A percentile compares a stretch with the other conserved stretches of the same genome.
phyloP scores from a whole-genome alignment of 108 stramenopile species.

The Nitzschia palea region DNA sequence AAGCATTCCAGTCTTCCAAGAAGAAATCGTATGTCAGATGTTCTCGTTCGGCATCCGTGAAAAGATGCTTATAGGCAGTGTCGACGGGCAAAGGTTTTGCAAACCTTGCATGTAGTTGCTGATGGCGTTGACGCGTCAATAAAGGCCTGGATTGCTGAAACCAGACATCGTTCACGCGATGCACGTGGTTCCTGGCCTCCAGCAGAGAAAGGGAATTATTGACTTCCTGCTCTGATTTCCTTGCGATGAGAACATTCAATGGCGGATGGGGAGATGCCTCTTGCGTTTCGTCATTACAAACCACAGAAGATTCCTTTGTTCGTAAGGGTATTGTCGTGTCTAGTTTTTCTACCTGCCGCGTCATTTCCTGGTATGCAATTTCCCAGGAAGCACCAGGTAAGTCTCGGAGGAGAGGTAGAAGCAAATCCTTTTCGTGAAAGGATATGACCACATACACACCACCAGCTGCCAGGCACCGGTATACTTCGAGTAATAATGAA shows the following conservation, averaged over 20 bases:
- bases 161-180: conserved; percentile 62
- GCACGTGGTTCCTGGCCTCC: conserved; percentile 53
- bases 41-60: conserved; percentile 75
- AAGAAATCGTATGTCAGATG: conserved; percentile 75
- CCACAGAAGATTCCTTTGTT: neutral
- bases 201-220: conserved; percentile 37
- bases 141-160: conserved; percentile 67
- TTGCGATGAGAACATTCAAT: conserved; percentile 34
- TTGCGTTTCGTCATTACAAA: neutral
- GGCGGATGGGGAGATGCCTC: conserved; percentile 13
- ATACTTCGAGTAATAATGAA: conserved; percentile 58
- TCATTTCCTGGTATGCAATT: conserved; percentile 52
- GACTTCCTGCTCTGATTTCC: neutral
- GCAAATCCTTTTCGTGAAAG: conserved; percentile 67
- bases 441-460: conserved; percentile 75
- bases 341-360: conserved; percentile 61
- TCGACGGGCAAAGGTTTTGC: conserved; percentile 26
- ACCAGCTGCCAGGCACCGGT: conserved; percentile 54
- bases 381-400: conserved; percentile 74
- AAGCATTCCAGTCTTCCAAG: conserved; percentile 81
- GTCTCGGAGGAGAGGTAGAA: conserved; percentile 51
- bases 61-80: conserved; percentile 57
- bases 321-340: neutral
- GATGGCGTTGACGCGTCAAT: conserved; percentile 54
- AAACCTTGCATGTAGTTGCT: conserved; percentile 27